These are phyloP conservation scores for Leccinum pellstonianum DNA, from an alignment of 768 basidiomycete genomes.

Conservation along the genomic window DNA sequence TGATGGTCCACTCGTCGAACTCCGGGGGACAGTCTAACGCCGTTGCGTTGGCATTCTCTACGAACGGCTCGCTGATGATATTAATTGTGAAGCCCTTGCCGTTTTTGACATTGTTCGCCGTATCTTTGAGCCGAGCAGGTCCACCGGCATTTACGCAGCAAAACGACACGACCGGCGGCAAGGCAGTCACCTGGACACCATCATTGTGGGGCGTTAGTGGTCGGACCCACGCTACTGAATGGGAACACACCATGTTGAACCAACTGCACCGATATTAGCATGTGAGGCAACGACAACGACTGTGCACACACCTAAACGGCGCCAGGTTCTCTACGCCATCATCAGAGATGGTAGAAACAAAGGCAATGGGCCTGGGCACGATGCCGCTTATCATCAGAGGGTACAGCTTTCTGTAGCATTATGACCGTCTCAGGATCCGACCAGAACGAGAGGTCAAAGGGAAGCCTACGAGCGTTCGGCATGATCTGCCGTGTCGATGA, in stretches of 20 bases:
- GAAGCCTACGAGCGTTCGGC: slow-evolving; percentile 26
- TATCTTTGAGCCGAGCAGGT: slow-evolving; percentile 39
- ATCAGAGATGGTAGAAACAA: slow-evolving; percentile 38
- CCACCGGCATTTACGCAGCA: slow-evolving; percentile 12
- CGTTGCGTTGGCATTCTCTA: slow-evolving; percentile 39
- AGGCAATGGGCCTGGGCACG: slow-evolving; percentile 46
- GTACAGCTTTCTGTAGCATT: slow-evolving; percentile 28
- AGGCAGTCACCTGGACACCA: slow-evolving; percentile 17
- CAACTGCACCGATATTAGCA: slow-evolving; percentile 19
- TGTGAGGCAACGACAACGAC: neutral
- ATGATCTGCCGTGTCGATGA: slow-evolving; percentile 30
- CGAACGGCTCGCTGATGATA: slow-evolving; percentile 53
- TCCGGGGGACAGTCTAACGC: slow-evolving; percentile 37
- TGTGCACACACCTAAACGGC: slow-evolving; percentile 36
- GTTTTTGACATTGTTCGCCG: slow-evolving; percentile 43
- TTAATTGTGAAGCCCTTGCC: slow-evolving; percentile 53
- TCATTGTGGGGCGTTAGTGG: neutral
- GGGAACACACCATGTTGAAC: slow-evolving; percentile 27
- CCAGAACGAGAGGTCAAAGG: neutral
- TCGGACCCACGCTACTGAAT: neutral
- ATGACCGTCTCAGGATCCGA: neutral
- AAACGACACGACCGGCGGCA: slow-evolving; percentile 40
- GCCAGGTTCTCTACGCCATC: slow-evolving; percentile 41
- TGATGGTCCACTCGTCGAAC: slow-evolving; percentile 18
- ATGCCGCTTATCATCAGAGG: slow-evolving; percentile 38